Evolutionary conservation across 75 land plant species (phyloP), one percentile per base, ranked within the genome.

Genomic region (Adiantum capillusveneris): DNA sequence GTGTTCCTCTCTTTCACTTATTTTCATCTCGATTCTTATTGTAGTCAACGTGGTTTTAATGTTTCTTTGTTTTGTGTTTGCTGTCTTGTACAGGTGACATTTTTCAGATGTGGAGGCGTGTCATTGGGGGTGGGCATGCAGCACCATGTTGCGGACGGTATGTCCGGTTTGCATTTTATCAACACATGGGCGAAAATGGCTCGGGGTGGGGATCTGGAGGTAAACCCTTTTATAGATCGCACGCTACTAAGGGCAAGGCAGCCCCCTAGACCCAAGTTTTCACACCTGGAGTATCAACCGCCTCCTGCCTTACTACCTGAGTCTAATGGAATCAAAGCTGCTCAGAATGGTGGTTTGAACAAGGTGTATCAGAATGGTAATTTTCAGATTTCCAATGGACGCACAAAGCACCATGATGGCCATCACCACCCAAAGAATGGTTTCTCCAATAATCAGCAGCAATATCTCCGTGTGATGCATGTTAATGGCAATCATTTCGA

Each of bases 361-460:
- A n/a, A n/a, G n/a, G n/a, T n/a, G n/a, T n/a, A n/a, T n/a, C n/a
- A n/a, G n/a, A n/a, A n/a, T n/a, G n/a, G n/a, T n/a, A n/a, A n/a
- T n/a, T n/a, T n/a, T n/a, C n/a, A n/a, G n/a, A n/a, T n/a, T n/a
- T n/a, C n/a, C n/a, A n/a, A n/a, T n/a, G n/a, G n/a, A 7, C 42
- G 13, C 42, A 9, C 13, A 39, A 39, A 39, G 13, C 42, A 39
- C 42, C 42, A 39, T 39, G 42, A 9, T 66, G 36, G 58, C 60
- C 62, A 49, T 85, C 19, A 66, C 85, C 0, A 81, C 51, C 17
- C 82, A 81, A 44, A 66, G 78, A 74, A 37, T 67, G 75, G 58
- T 66, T 57, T 9, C 71, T 68, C 46, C 56, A 60, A n/a, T n/a
- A n/a, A n/a, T n/a, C n/a, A n/a, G n/a, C n/a, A 58, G 78, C 85